Conservation (phyloP, 192 early-diverging fungal genomes). For the Backusella liffmaniae region DNA sequence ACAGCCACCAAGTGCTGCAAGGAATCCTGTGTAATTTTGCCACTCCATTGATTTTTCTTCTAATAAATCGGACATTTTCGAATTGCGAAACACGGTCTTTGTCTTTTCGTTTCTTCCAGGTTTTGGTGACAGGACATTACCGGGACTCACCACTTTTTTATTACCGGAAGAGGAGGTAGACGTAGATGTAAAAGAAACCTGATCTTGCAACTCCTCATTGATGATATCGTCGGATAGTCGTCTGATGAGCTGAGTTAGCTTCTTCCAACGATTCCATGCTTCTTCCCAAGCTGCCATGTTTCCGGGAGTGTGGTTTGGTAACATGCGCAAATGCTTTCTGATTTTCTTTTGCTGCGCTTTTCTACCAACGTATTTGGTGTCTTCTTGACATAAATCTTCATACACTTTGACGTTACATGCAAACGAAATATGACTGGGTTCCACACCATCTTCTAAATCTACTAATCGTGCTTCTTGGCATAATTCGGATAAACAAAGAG, state of each 20-base stretch:
- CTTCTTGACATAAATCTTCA: constrained; percentile 45
- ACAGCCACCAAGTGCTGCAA: constrained; percentile 74
- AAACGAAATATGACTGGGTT: constrained; percentile 44
- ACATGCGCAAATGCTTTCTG: constrained; percentile 57
- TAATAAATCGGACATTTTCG: constrained; percentile 1
- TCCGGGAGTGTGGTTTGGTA: constrained; percentile 62
- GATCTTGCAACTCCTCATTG: background rate
- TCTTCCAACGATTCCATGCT: constrained; percentile 69
- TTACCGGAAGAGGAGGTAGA: background rate
- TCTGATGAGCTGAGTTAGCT: constrained; percentile 38
- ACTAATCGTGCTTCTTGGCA: constrained; percentile 67
- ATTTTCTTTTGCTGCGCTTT: constrained; percentile 73
- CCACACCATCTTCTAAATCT: constrained; percentile 45
- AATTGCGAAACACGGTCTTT: background rate
- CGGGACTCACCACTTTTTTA: background rate
- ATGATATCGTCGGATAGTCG: constrained; percentile 16
- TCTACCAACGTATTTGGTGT: constrained; percentile 40
- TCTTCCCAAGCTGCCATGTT: constrained; percentile 82
- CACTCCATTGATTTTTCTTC: constrained; percentile 48
- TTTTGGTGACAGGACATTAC: background rate
- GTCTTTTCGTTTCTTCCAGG: constrained; percentile 1
- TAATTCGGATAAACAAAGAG: constrained; percentile 60
- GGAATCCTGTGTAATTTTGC: constrained; percentile 78
- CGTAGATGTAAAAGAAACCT: background rate
- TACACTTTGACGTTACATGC: constrained; percentile 65